These are phyloP conservation scores for Comarum palustre DNA, from an alignment of 306 rosid genomes.

Conservation along the genomic window DNA sequence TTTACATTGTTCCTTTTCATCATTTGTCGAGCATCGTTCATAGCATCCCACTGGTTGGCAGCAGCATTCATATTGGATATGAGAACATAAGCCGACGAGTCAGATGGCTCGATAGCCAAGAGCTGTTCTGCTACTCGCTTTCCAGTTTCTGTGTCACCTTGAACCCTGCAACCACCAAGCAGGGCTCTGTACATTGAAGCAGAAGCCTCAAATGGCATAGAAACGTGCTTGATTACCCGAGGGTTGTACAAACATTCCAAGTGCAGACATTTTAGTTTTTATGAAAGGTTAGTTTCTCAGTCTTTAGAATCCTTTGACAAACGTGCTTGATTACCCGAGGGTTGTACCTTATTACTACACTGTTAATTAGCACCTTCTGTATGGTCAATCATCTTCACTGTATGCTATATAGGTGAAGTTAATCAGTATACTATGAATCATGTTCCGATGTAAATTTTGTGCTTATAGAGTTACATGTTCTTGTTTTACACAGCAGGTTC, in stretches of 20 bases:
- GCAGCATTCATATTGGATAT: slow-evolving; percentile 70
- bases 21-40: slow-evolving; percentile 51
- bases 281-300: background rate
- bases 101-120: slow-evolving; percentile 62
- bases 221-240: too few relatives aligned
- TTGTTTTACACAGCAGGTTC: slow-evolving; percentile 49
- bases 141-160: slow-evolving; percentile 56
- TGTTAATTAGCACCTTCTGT: background rate
- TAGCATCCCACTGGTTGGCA: slow-evolving; percentile 15
- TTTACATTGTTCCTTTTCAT: slow-evolving; percentile 64
- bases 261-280: background rate
- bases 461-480: background rate
- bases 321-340: background rate
- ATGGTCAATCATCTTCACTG: background rate
- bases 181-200: slow-evolving; percentile 67
- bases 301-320: background rate
- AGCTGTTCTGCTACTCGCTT: slow-evolving; percentile 55
- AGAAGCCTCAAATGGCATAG: slow-evolving; percentile 22
- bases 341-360: background rate
- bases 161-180: slow-evolving; percentile 70
- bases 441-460: background rate
- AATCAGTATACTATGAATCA: too few relatives aligned
- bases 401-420: background rate
- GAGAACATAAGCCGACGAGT: slow-evolving; percentile 69
- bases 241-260: background rate